A percentile compares a stretch with the other conserved stretches of the same genome.
phyloP scores from a whole-genome alignment of 805 yeast species.

The Komagataella pastoris region DNA sequence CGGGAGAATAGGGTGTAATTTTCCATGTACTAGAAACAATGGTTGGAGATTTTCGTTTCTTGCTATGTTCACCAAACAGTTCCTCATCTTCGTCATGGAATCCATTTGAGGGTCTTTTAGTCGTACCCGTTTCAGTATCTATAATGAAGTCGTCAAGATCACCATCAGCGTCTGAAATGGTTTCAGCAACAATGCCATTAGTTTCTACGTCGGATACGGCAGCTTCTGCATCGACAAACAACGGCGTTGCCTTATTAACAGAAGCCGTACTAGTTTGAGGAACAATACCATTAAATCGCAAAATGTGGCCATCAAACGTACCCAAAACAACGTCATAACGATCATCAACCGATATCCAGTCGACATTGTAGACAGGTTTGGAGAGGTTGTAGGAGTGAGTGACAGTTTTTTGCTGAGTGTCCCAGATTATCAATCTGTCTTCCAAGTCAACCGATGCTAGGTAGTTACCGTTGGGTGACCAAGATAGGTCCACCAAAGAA shows the following conservation, averaged over 20 bases:
- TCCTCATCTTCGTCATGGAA: conserved; percentile 3
- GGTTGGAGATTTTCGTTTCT: background rate
- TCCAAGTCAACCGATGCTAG: conserved; percentile 48
- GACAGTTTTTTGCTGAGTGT: conserved; percentile 20
- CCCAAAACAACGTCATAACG: conserved; percentile 23
- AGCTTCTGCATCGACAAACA: conserved; percentile 7
- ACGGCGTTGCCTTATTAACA: conserved; percentile 1
- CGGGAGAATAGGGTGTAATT: conserved; percentile 65
- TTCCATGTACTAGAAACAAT: conserved; percentile 12
- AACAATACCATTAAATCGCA: conserved; percentile 9
- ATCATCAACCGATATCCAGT: conserved; percentile 18
- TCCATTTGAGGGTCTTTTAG: conserved; percentile 2
- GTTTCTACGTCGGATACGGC: conserved; percentile 6
- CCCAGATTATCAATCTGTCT: conserved; percentile 42
- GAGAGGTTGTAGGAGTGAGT: background rate
- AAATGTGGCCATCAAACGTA: conserved; percentile 26
- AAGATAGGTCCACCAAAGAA: conserved; percentile 33
- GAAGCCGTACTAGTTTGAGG: background rate
- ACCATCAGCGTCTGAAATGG: conserved; percentile 10
- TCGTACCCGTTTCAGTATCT: conserved; percentile 44
- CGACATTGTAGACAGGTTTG: conserved; percentile 7
- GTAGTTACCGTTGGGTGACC: conserved; percentile 49
- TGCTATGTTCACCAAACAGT: background rate
- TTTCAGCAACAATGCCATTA: conserved; percentile 8
- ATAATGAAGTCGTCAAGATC: conserved; percentile 36